These are phyloP conservation scores for Nannochloropsis gaditana DNA, from an alignment of 108 stramenopile species.

Conservation along the genomic window DNA sequence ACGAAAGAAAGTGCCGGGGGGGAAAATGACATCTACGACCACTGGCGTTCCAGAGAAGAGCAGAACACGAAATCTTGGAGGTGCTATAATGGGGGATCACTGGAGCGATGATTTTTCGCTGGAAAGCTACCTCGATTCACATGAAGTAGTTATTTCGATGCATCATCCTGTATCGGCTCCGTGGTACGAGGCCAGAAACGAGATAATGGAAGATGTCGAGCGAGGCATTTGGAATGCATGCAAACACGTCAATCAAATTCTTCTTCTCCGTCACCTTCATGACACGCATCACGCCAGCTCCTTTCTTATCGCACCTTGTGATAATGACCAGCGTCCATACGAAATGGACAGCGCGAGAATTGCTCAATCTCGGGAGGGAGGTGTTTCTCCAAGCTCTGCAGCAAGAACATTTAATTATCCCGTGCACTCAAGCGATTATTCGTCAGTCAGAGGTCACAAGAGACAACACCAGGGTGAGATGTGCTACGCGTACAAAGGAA, in stretches of 20 bases:
- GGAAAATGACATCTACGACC: neutral
- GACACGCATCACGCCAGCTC: constrained; percentile 15
- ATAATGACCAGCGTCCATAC: neutral
- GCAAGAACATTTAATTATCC: neutral
- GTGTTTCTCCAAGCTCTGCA: no score
- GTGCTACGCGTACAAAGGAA: neutral
- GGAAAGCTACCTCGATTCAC: neutral
- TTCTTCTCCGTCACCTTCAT: constrained; percentile 19
- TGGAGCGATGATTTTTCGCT: neutral
- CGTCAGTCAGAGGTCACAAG: neutral
- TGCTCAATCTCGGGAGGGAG: no score
- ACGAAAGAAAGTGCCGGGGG: neutral
- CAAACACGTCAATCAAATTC: neutral
- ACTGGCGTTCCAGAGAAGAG: neutral
- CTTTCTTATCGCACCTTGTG: neutral
- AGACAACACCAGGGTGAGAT: neutral
- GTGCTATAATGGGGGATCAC: no score
- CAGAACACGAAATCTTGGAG: neutral
- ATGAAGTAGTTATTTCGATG: neutral
- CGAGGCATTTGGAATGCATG: neutral
- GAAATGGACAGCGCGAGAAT: neutral
- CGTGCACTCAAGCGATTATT: neutral
- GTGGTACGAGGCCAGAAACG: neutral
- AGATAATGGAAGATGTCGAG: neutral
- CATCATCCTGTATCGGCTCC: constrained; percentile 9